Evolutionary conservation across 2,329 filamentous ascomycete species (phyloP), one percentile per base, ranked within the genome.

Genomic region (Beauveria brongniartii): DNA sequence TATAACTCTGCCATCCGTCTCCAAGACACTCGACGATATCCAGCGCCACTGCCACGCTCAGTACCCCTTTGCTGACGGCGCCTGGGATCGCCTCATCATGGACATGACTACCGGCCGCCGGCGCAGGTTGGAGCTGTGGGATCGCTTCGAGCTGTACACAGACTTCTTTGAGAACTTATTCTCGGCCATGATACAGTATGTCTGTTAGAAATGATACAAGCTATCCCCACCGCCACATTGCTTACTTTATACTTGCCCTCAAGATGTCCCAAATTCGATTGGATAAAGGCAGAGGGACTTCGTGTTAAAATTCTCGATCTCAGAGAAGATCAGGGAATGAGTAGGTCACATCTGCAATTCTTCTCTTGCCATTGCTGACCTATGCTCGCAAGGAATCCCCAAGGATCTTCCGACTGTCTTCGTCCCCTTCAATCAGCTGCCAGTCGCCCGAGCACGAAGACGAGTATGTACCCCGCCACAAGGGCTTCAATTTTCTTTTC

Each of bases 261-360:
- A 22, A 61, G 59, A n/a, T 56, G 26, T 5, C 77, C 79, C 0
- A 75, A 78, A 57, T 86, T 85, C 64, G 82, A 86, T 65, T 72
- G 82, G 54, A 82, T 82, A 63, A 72, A 74, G 6, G 73, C 86
- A 62, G 82, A 86, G 64, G 70, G 70, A 12, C 70, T 82, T 20
- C 76, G 78, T 1, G 66, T 72, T 12, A 77, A 78, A 24, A 78
- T 86, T 26, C 70, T 84, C 61, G 72, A 78, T 52, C 70, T 87
- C 22, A 76, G 84, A 57, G 75, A 80, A 56, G 74, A 77, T n/a
- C 79, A 80, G 64, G 75, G 78, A 28, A 82, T 86, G 59, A 75
- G 80, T 82, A 61, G 65, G 80, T 71, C 22, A 8, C 47, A 34
- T 18, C 16, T 34, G n/a, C 3, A 16, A 43, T 10, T 30, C 1